Evolutionary conservation across 106 monocot species (phyloP).

Genomic region (Phalaenopsis aphrodite): DNA sequence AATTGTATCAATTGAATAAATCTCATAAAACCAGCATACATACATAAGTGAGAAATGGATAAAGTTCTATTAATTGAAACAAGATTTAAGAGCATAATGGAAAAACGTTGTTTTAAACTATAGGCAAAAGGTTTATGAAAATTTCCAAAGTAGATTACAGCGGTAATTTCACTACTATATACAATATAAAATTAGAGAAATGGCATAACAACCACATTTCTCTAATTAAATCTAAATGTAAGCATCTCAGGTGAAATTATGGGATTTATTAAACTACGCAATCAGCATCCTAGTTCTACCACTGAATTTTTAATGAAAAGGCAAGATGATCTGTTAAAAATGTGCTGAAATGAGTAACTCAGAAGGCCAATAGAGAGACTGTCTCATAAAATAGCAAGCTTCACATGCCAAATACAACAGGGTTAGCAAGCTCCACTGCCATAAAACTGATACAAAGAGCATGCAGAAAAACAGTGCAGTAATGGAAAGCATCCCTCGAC

Average conservation of each 20-base stretch:
- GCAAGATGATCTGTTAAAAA: background rate
- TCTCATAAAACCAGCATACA: background rate
- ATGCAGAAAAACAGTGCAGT: background rate
- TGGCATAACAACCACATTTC: background rate
- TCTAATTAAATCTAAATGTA: background rate
- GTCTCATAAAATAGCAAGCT: background rate
- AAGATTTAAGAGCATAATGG: background rate
- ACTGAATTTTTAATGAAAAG: background rate
- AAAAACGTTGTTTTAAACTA: background rate
- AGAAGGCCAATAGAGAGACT: background rate
- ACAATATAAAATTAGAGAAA: background rate
- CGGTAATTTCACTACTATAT: background rate
- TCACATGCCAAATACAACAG: background rate
- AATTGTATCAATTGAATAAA: background rate
- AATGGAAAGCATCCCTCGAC: background rate
- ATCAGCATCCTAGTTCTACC: background rate
- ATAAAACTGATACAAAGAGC: background rate
- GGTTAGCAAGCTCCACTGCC: background rate
- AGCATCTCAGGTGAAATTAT: background rate
- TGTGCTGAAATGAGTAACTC: background rate
- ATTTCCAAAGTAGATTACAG: too few relatives aligned
- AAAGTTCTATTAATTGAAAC: background rate
- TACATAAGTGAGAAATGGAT: background rate
- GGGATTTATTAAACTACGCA: background rate
- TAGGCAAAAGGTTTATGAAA: background rate